phyloP scores from a whole-genome alignment of 768 basidiomycete species.

The Lactarius vividus region DNA sequence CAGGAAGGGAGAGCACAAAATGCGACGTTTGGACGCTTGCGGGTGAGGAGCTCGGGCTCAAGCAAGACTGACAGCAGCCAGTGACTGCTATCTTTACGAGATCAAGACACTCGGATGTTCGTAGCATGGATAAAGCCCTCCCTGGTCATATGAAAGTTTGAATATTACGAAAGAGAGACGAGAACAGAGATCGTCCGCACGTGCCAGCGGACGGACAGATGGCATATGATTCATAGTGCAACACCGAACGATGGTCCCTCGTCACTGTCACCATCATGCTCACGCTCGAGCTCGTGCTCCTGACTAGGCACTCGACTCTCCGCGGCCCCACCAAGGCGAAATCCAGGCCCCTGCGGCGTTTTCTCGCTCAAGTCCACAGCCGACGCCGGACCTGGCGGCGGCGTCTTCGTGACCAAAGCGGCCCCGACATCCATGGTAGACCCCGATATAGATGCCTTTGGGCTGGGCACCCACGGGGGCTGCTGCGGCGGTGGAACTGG shows the following conservation, averaged over 20 bases:
- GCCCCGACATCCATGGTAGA: neutral
- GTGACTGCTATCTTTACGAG: too few species aligned
- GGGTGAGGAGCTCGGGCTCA: neutral
- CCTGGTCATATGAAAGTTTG: neutral
- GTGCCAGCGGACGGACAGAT: conserved; percentile 8
- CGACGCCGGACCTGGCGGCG: neutral
- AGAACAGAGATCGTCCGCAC: neutral
- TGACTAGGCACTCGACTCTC: neutral
- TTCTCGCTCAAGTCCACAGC: conserved; percentile 7
- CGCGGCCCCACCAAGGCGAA: neutral
- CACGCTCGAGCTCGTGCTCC: neutral
- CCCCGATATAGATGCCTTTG: neutral
- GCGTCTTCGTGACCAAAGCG: neutral
- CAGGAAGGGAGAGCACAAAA: neutral
- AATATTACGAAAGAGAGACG: conserved; percentile 5
- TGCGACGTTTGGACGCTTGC: neutral
- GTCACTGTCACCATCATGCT: conserved; percentile 10
- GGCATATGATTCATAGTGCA: conserved; percentile 12
- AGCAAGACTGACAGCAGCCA: neutral
- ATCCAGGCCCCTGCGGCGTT: conserved; percentile 11
- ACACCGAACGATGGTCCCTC: conserved; percentile 24
- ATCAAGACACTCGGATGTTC: neutral
- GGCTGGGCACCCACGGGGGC: neutral
- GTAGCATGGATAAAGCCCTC: neutral
- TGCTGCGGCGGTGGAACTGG: conserved; percentile 10